A percentile compares a stretch with the other conserved stretches of the same genome.
These are phyloP conservation scores for Aspergillus nanangensis DNA, from an alignment of 495 filamentous ascomycete species.

Conservation along the genomic window DNA sequence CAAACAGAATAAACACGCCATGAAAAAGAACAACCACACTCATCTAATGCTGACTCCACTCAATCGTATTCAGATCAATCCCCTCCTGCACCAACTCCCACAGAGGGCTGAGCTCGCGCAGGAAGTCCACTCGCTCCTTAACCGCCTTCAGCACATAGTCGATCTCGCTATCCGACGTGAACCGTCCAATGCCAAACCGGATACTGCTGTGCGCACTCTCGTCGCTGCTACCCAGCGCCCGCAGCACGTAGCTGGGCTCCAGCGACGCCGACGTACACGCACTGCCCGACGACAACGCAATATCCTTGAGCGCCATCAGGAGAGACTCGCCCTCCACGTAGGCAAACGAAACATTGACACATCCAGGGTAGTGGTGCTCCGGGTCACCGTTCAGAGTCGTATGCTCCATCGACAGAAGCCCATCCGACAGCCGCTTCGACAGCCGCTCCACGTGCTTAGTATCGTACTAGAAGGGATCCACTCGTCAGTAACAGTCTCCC, in stretches of 20 bases:
- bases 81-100: conserved; percentile 99
- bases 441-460: conserved; percentile 73
- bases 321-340: conserved; percentile 98
- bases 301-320: conserved; percentile 97
- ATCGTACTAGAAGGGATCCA: conserved; percentile 76
- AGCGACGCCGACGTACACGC: conserved; percentile 96
- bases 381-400: conserved; percentile 87
- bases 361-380: conserved; percentile 83
- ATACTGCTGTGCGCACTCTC: conserved; percentile 98
- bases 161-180: conserved; percentile 92
- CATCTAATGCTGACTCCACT: conserved; percentile 88
- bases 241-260: conserved; percentile 92
- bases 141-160: conserved; percentile 98
- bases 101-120: conserved; percentile 90
- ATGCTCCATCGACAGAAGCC: conserved; percentile 84
- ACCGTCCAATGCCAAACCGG: conserved; percentile 93
- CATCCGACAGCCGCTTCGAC: conserved; percentile 76
- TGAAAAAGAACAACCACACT: conserved; percentile 6
- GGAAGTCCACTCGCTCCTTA: conserved; percentile 79
- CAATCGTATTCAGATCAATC: conserved; percentile 89
- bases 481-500: conserved; percentile 22
- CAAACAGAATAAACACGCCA: too few species aligned
- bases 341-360: conserved; percentile 96
- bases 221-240: conserved; percentile 90
- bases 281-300: conserved; percentile 93